phyloP scores from a whole-genome alignment of 192 early-diverging fungal genomes.

The Backusella australiensis region DNA sequence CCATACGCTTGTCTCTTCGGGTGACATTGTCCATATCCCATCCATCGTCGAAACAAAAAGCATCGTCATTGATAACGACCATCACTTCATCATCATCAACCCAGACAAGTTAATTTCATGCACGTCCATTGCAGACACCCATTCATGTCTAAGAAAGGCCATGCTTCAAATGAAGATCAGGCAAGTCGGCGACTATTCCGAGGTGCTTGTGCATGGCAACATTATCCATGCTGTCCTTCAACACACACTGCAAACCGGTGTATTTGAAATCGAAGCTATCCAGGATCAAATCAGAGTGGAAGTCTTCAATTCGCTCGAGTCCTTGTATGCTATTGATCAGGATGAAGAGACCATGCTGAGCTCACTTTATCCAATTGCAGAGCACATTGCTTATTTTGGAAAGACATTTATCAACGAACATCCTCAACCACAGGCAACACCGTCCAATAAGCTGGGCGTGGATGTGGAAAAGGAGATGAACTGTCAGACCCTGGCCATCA shows the following conservation, averaged over 20 bases:
- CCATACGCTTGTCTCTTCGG: constrained; percentile 50
- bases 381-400: constrained; percentile 7
- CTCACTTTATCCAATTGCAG: constrained; percentile 10
- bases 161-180: constrained; percentile 69
- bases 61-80: constrained; percentile 55
- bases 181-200: constrained; percentile 42
- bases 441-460: neutral
- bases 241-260: constrained; percentile 48
- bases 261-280: constrained; percentile 59
- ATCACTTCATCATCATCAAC: constrained; percentile 67
- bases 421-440: neutral
- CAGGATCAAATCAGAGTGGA: constrained; percentile 43
- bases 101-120: constrained; percentile 82
- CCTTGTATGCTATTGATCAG: constrained; percentile 72
- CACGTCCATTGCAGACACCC: constrained; percentile 74
- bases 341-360: constrained; percentile 50
- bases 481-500: constrained; percentile 44
- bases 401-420: neutral
- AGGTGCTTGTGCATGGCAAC: constrained; percentile 70
- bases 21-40: constrained; percentile 67
- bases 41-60: constrained; percentile 21
- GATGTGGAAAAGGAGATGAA: neutral
- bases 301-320: constrained; percentile 53
- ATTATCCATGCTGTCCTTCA: constrained; percentile 87
- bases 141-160: constrained; percentile 72